Percentiles rank a stretch among this genome's conserved stretches.
phyloP scores from a whole-genome alignment of 768 basidiomycete species.

The Tephrocybe sp. region DNA sequence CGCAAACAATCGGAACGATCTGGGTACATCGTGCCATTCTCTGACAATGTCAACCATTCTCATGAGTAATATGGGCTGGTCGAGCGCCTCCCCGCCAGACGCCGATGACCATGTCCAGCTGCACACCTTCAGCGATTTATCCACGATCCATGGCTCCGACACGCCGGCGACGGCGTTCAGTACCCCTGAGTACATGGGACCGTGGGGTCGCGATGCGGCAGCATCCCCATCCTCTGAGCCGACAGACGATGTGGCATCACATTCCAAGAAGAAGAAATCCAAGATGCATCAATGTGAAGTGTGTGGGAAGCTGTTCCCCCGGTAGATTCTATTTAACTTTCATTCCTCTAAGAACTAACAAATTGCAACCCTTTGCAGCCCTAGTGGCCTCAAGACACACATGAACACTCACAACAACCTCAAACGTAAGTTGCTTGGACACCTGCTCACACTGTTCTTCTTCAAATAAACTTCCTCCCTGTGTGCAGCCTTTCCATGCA shows the following conservation, averaged over 20 bases:
- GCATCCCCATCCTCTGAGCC: slow-evolving; percentile 3
- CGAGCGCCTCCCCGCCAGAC: slow-evolving; percentile 5
- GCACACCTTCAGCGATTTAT: background rate
- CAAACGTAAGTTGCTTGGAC: slow-evolving; percentile 41
- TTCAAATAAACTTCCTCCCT: slow-evolving; percentile 1
- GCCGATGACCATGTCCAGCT: slow-evolving; percentile 7
- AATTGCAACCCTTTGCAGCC: slow-evolving; percentile 28
- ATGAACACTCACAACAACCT: slow-evolving; percentile 58
- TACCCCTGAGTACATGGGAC: background rate
- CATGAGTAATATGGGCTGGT: slow-evolving; percentile 31
- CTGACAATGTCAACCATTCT: slow-evolving; percentile 35
- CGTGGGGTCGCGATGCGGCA: background rate
- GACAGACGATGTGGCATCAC: background rate
- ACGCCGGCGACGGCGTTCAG: background rate
- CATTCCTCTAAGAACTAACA: background rate
- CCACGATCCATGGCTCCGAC: slow-evolving; percentile 6
- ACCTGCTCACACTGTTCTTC: background rate
- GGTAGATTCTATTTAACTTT: slow-evolving; percentile 27
- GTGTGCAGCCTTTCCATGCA: slow-evolving; percentile 49
- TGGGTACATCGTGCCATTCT: background rate
- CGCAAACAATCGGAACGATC: background rate
- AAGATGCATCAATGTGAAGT: slow-evolving; percentile 57
- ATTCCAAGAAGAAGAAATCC: slow-evolving; percentile 42
- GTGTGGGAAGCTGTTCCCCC: slow-evolving; percentile 52
- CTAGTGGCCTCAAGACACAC: slow-evolving; percentile 56